Conservation (phyloP, 495 filamentous ascomycete species). For the Hypoxylon lenormandii region DNA sequence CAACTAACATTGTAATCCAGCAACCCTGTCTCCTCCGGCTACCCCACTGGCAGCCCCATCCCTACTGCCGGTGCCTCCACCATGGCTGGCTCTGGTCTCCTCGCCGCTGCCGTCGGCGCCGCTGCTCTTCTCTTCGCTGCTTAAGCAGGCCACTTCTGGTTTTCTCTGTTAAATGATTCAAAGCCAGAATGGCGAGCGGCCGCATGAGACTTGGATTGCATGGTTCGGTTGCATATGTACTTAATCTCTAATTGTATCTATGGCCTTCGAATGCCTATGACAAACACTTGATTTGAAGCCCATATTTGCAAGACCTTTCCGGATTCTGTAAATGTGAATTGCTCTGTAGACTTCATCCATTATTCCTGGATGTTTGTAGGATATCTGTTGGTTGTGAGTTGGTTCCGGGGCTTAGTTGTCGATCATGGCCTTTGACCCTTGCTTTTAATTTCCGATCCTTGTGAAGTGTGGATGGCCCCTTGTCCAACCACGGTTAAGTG, state of each 20-base stretch:
- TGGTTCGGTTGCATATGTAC: constrained; percentile 56
- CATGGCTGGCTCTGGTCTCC: constrained; percentile 58
- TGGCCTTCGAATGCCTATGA: constrained; percentile 45
- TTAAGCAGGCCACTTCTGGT: constrained; percentile 53
- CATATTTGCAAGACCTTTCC: constrained; percentile 10
- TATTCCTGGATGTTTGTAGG: neutral
- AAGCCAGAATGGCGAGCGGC: constrained; percentile 44
- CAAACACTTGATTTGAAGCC: constrained; percentile 30
- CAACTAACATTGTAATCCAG: constrained; percentile 14
- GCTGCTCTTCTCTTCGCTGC: constrained; percentile 64
- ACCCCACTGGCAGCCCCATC: constrained; percentile 52
- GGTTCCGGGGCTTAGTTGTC: neutral
- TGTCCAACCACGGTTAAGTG: neutral
- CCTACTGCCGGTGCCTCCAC: constrained; percentile 61
- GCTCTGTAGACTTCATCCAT: too few species aligned
- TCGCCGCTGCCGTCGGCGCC: constrained; percentile 65
- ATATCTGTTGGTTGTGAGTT: neutral
- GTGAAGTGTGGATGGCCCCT: neutral
- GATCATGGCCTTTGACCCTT: constrained; percentile 17
- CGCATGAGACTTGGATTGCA: constrained; percentile 40
- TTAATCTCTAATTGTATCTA: constrained; percentile 61
- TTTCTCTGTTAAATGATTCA: constrained; percentile 45
- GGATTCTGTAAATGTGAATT: neutral
- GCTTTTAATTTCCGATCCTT: constrained; percentile 38
- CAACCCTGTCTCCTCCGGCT: constrained; percentile 40